Evolutionary conservation across 2,329 filamentous ascomycete genomes (phyloP).

Genomic region (Dendrostoma leiphaemia): DNA sequence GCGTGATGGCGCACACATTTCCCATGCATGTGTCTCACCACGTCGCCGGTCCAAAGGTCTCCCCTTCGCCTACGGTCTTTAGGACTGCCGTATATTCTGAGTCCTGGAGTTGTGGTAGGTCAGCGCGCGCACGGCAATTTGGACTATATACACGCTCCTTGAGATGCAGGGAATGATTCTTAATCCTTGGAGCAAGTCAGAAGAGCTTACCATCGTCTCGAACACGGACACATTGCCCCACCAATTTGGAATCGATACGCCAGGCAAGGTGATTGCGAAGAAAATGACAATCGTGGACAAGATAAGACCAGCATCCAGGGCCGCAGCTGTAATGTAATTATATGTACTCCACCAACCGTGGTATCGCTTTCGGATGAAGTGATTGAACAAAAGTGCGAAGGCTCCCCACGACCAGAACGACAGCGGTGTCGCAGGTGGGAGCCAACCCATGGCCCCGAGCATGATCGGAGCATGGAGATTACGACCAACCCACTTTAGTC

Average conservation of each 20-base stretch:
- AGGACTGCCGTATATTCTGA: constrained; percentile 28
- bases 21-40: too few relatives aligned
- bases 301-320: constrained; percentile 37
- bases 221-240: constrained; percentile 51
- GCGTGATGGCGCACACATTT: too few relatives aligned
- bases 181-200: too few relatives aligned
- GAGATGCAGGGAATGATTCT: too few relatives aligned
- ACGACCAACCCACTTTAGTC: constrained; percentile 31
- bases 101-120: too few relatives aligned
- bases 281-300: constrained; percentile 36
- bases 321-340: constrained; percentile 40
- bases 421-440: constrained; percentile 59
- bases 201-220: constrained; percentile 40
- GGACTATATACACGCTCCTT: too few relatives aligned
- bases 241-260: constrained; percentile 38
- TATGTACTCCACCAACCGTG: constrained; percentile 60
- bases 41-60: constrained; percentile 35
- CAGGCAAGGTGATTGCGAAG: constrained; percentile 35
- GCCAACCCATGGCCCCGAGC: constrained; percentile 50
- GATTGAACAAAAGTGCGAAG: constrained; percentile 58
- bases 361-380: constrained; percentile 50
- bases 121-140: too few relatives aligned
- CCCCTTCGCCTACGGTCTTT: constrained; percentile 29
- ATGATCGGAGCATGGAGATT: constrained; percentile 57
- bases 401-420: constrained; percentile 59